phyloP scores from a whole-genome alignment of 2,329 filamentous ascomycete genomes.

The Xylariaceae sp. region DNA sequence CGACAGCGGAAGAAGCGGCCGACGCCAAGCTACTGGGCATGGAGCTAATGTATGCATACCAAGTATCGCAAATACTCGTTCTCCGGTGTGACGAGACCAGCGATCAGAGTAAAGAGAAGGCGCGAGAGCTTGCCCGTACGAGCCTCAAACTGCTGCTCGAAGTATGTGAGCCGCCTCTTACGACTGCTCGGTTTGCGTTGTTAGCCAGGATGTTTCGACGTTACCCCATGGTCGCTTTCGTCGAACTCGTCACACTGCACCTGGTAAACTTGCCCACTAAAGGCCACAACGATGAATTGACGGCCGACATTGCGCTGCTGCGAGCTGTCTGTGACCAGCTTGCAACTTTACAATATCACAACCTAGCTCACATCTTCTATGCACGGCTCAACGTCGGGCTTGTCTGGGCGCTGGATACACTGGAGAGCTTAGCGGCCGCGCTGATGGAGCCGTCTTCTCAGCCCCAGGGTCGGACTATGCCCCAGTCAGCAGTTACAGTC shows the following conservation, averaged over 20 bases:
- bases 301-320: conserved; percentile 7
- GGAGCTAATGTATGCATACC: conserved; percentile 19
- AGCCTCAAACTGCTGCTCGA: conserved; percentile 16
- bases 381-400: conserved; percentile 5
- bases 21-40: conserved; percentile 8
- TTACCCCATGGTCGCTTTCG: conserved; percentile 19
- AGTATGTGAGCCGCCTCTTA: conserved; percentile 2
- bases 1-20: background rate
- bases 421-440: conserved; percentile 5
- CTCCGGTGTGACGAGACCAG: conserved; percentile 14
- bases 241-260: conserved; percentile 16
- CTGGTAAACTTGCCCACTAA: background rate
- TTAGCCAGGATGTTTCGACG: conserved; percentile 14
- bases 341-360: conserved; percentile 7
- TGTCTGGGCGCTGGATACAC: conserved; percentile 9
- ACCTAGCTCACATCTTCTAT: conserved; percentile 8
- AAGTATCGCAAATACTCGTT: conserved; percentile 20
- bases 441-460: background rate
- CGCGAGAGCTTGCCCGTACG: conserved; percentile 13
- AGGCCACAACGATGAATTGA: background rate
- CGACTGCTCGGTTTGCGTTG: conserved; percentile 11
- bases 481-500: background rate
- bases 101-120: conserved; percentile 4
- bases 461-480: background rate
- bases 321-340: conserved; percentile 6